Evolutionary conservation across 192 early-diverging fungal genomes (phyloP), one percentile per base, ranked within the genome.

Genomic region (Coemansia sp.): DNA sequence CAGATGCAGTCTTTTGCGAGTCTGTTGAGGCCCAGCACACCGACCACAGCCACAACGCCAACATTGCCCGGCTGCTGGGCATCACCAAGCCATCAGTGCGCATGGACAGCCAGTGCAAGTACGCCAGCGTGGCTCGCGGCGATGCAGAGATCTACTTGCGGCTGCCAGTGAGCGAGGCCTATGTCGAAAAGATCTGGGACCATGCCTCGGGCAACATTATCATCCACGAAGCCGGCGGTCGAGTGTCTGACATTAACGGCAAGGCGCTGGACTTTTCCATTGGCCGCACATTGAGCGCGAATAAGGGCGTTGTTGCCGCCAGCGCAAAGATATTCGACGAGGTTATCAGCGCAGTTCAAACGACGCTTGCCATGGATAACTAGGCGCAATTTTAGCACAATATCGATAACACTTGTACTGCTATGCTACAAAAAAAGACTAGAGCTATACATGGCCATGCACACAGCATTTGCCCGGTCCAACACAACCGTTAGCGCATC

Each of bases 161-260:
- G 25, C 58, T 98, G 20, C 96, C 95, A 6, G 86, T 87, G 46
- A 86, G 86, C 43, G 86, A 77, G 2, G 85, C 86, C 20, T 99
- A 99, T 73, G 87, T 90, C 43, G 98, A 99, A 65, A 99, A 98
- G 85, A 99, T 98, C 73, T 99, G 98, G 98, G 98, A 99, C 77
- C 98, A 99, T 82, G 98, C 93, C 40, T 91, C 92, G 3, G 98
- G 98, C 17, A 87, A 87, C 65, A 76, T 99, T 10, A 74, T 99
- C 60, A 87, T 99, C n/a, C 70, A 85, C 8, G 98, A 99, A 72
- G 94, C 96, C 24, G 98, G 98, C 2, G 98, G 98, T 31, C 85
- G 85, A 25, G 88, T 98, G 5, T 86, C 90, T 11, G 96, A 98
- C 70, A 73, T 96, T 25, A 53, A 88, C 61, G 95, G 95, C 31